Percentiles rank a stretch among this genome's conserved stretches.
phyloP scores from a whole-genome alignment of 495 filamentous ascomycete genomes.

The Penicillium arizonense region DNA sequence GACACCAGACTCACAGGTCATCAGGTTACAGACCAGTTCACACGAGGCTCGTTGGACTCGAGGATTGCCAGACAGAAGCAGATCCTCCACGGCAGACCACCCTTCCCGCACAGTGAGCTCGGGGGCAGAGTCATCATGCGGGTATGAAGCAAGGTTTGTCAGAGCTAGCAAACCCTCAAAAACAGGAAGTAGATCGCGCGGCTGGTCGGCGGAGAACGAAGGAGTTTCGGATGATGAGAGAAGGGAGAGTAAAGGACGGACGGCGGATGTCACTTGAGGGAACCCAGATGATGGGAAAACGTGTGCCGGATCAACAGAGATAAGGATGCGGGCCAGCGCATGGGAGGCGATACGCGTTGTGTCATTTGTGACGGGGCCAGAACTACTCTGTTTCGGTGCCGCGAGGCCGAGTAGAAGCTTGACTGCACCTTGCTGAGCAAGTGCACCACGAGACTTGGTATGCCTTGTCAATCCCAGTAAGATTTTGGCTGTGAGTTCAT shows the following conservation, averaged over 20 bases:
- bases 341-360: constrained; percentile 69
- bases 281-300: constrained; percentile 78
- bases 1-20: constrained; percentile 71
- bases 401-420: constrained; percentile 74
- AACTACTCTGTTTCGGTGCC: constrained; percentile 51
- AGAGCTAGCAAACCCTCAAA: constrained; percentile 91
- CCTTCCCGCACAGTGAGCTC: constrained; percentile 68
- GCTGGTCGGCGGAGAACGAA: constrained; percentile 51
- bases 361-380: constrained; percentile 34
- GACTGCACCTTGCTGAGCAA: constrained; percentile 89
- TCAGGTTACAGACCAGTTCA: constrained; percentile 90
- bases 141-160: constrained; percentile 85
- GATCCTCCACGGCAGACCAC: constrained; percentile 75
- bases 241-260: constrained; percentile 74
- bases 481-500: constrained; percentile 67
- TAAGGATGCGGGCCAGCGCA: constrained; percentile 86
- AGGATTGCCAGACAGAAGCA: constrained; percentile 73
- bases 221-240: constrained; percentile 51
- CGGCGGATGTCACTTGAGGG: constrained; percentile 69
- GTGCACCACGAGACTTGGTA: constrained; percentile 65
- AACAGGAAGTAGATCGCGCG: constrained; percentile 77
- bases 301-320: constrained; percentile 81
- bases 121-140: constrained; percentile 61
- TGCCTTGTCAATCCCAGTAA: constrained; percentile 72
- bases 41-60: constrained; percentile 78